Conservation (phyloP, 805 yeast species). For the Grigorovia yakushimaensis region DNA sequence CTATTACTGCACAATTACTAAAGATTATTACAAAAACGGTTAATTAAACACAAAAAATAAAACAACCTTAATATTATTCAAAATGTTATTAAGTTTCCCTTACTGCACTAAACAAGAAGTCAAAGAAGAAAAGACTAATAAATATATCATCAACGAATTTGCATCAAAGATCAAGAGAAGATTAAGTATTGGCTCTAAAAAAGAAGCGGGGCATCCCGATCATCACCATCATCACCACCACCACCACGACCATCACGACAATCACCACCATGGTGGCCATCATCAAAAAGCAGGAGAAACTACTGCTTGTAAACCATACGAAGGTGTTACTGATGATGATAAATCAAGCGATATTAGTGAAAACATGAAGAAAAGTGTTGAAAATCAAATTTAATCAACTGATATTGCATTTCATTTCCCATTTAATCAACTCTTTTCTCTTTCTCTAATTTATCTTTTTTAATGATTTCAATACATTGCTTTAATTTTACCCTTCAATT, state of each 20-base stretch:
- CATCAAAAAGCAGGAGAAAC: not conserved
- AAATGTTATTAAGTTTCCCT: conserved; percentile 3
- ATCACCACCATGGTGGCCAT: not conserved
- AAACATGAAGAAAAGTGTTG: no score
- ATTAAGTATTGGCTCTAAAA: not conserved
- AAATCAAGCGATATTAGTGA: no score
- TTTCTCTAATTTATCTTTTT: no score
- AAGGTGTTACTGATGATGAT: not conserved
- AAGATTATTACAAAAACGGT: no score
- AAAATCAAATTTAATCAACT: no score
- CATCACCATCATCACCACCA: conserved; percentile 1
- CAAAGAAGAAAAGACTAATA: not conserved
- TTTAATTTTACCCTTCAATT: no score
- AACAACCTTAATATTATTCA: not conserved
- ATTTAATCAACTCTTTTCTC: no score
- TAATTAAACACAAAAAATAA: no score
- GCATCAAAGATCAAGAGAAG: not conserved
- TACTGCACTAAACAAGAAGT: not conserved
- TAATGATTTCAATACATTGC: no score
- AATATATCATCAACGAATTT: not conserved
- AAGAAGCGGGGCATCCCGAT: not conserved
- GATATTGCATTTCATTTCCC: no score
- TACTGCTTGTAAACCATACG: not conserved
- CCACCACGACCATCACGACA: not conserved
- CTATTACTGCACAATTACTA: no score